Base-by-base conservation (phyloP, 2,329 filamentous ascomycete genomes). In the Clonostachys chloroleuca region DNA sequence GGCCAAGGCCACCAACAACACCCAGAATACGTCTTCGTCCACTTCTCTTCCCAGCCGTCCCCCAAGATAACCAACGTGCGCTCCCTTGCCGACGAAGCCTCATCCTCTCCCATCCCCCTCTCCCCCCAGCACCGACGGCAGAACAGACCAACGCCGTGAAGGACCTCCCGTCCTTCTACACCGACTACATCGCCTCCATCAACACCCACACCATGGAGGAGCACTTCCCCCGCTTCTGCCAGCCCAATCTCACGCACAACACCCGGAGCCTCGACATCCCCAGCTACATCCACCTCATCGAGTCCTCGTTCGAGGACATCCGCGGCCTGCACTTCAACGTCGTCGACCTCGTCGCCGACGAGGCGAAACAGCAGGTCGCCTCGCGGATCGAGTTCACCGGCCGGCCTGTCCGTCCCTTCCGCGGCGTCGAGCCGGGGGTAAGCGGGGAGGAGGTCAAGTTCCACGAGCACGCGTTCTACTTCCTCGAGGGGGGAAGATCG, bases 381-480 rank as follows among this genome's bases (percentile, higher is more conserved):
- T 59, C 56, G 18, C 53, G 62, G 14, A 42, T 69, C 30, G 52
- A 56, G 44, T 60, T 65, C 42, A 54, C 51, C 2, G 65, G 65
- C 2, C 60, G 52, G 13, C 65, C 64, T 3, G 54, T 53, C 4
- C 50, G 47, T 24, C 42, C 43, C 20, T 56, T 65, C 13, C 52
- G 52, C 4, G 65, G 59, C n/a, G 57, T 57, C 2, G 48, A 52
- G 18, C 58, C 60, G 2, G 24, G 24, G 24, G 24, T 1, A 2
- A 64, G 54, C 13, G 64, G 61, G 10, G 56, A 54, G 12, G 16
- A 42, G 5, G 61, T 67, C 7, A 44, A 39, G 10, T 64, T 67
- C 44, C 46, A 49, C 30, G 65, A 69, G 52, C 59, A 63, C 43
- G 65, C 60, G 30, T 62, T 64, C 16, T 70, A 68, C 45, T 54